Base-by-base conservation (phyloP, 2,329 filamentous ascomycete genomes). In the Cordyceps cateniannulata region DNA sequence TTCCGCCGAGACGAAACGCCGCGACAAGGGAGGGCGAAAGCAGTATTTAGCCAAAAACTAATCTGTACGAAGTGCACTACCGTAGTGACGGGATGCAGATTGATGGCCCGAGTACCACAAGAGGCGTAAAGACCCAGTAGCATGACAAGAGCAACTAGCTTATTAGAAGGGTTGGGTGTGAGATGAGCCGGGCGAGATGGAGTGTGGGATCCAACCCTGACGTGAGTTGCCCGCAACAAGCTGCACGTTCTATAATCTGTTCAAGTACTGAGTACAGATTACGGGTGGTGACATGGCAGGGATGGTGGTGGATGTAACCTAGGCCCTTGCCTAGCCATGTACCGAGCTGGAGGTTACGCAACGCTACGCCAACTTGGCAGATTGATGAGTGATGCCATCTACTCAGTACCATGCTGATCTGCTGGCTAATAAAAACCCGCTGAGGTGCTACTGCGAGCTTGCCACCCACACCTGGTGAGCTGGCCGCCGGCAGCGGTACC, bases 391-490 rank as follows among this genome's bases (percentile, higher is more conserved):
- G 32, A 50, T 53, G 57, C 57, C 48, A 59, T 59, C 56, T 59
- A 16, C 44, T 27, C 12, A 45, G 32, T 5, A 20, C 40, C 10
- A 45, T 25, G 48, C 49, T 59, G 57, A 52, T 59, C 49, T 59
- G 40, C 32, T n/a, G n/a, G n/a, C n/a, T 12, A 32, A 50, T 22
- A 35, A 50, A 27, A 40, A 29, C 22, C n/a, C 22, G 44, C 45
- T 27, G 18, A 18, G 32, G 44, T 57, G 40, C 55, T 35, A 59
- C 57, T 59, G 48, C 57, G 47, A 45, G 35, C 53, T 52, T 53
- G 49, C 57, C 49, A 59, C 57, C 57, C 57, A 59, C 49, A 52
- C 57, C 47, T 60, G 58, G 22, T 60, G 58, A 48, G 58, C 50
- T 60, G 58, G n/a, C 44, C 27, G 32, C 32, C 14, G 32, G 32